These are phyloP conservation scores for Colletotrichum liaoningense DNA, from an alignment of 2,329 filamentous ascomycete genomes.

Conservation along the genomic window DNA sequence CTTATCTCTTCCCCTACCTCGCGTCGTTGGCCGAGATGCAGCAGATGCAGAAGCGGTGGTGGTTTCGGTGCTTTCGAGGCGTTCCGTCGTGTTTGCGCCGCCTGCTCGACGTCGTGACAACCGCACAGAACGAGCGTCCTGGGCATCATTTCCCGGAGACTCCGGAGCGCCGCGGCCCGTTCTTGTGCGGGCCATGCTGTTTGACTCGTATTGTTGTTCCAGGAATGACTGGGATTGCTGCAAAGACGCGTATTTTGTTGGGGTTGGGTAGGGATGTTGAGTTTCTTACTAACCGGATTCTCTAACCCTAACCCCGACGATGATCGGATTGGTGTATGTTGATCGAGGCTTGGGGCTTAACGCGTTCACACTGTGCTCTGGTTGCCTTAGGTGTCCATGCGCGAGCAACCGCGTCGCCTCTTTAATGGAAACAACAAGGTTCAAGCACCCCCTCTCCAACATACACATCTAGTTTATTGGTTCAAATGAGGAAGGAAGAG, in stretches of 20 bases:
- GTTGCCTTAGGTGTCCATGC: not conserved
- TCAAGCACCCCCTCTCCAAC: too few species aligned
- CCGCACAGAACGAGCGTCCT: constrained; percentile 2
- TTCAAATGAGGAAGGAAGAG: too few species aligned
- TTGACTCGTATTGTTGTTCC: not conserved
- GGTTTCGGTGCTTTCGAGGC: not conserved
- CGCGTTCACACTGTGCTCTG: not conserved
- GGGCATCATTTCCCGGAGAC: not conserved
- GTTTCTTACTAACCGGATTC: not conserved
- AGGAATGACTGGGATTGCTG: not conserved
- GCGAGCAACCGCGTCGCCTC: too few species aligned
- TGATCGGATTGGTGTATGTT: not conserved
- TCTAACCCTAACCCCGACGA: constrained; percentile 28
- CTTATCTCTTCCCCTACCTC: constrained; percentile 2
- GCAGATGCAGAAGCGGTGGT: not conserved
- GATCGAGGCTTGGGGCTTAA: too few species aligned
- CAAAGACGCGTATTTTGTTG: not conserved
- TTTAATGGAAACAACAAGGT: too few species aligned
- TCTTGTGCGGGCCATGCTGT: constrained; percentile 29
- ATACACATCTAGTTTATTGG: too few species aligned
- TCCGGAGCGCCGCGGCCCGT: constrained; percentile 6
- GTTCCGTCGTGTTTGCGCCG: not conserved
- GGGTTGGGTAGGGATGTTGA: not conserved
- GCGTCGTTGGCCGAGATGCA: not conserved
- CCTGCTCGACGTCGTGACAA: constrained; percentile 14